Evolutionary conservation across 148 eudicot genomes (phyloP).

Genomic region (Vaccinium myrtillus): DNA sequence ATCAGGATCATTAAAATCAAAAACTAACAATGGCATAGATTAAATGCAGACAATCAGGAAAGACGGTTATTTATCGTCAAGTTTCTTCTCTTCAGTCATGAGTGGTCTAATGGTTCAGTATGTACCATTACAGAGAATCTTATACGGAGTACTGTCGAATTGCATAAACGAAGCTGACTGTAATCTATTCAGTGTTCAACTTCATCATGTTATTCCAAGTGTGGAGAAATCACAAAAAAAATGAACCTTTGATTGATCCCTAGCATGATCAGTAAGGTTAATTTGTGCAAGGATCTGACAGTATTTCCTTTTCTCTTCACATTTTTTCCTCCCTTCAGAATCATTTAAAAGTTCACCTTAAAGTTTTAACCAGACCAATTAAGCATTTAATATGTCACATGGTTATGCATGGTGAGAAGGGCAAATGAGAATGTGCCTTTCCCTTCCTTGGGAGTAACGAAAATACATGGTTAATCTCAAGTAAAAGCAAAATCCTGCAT

Average conservation of each 20-base stretch:
- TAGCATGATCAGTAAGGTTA: background rate
- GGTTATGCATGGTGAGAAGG: background rate
- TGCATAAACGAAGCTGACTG: background rate
- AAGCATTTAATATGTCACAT: background rate
- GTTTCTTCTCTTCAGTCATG: background rate
- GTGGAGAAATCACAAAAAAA: background rate
- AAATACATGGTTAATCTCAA: background rate
- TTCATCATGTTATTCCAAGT: background rate
- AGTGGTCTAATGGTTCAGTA: background rate
- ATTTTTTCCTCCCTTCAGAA: background rate
- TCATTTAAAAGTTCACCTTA: background rate
- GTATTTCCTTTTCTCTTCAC: background rate
- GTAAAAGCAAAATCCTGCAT: background rate
- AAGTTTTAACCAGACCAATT: background rate
- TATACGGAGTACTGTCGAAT: background rate
- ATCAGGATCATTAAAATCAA: background rate
- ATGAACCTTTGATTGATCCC: background rate
- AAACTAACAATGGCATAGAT: background rate
- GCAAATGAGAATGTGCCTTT: background rate
- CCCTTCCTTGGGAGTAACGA: background rate
- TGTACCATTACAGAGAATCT: background rate
- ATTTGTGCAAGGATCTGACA: background rate
- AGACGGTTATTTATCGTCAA: background rate
- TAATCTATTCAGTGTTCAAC: background rate
- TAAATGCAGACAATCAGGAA: background rate